Conservation (phyloP, 2,329 filamentous ascomycete species). For the Fusarium ramigenum region DNA sequence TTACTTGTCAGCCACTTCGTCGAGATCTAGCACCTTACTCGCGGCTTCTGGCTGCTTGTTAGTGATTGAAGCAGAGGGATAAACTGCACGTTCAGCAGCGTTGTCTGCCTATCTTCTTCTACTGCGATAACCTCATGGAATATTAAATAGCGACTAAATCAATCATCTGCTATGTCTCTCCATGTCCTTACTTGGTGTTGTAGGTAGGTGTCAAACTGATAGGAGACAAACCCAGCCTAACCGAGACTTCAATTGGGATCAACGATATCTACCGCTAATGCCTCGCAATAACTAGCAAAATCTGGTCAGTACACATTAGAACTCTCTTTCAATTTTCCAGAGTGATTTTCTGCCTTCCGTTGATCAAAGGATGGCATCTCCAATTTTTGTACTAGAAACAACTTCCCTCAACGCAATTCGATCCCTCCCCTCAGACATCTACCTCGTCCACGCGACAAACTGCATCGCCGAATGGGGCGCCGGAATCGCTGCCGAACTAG, state of each 20-base stretch:
- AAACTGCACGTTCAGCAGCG: too few relatives aligned
- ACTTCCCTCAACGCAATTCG: conserved; percentile 26
- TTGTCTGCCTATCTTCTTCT: too few relatives aligned
- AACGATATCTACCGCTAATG: rapidly evolving
- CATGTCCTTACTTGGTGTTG: rapidly evolving
- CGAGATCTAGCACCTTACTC: not conserved
- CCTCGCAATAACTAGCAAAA: rapidly evolving
- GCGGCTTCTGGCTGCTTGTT: rapidly evolving
- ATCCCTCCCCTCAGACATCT: conserved; percentile 19
- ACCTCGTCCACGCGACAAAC: conserved; percentile 47
- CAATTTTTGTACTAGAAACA: conserved; percentile 13
- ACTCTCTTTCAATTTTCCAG: rapidly evolving
- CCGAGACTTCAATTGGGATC: not conserved
- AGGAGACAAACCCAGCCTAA: too few relatives aligned
- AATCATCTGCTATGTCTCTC: rapidly evolving
- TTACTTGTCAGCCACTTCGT: not conserved
- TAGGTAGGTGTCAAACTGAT: not conserved
- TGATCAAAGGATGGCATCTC: conserved; percentile 1
- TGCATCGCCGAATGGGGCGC: conserved; percentile 46
- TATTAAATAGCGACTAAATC: rapidly evolving
- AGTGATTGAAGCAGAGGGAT: not conserved
- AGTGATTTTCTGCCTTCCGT: not conserved
- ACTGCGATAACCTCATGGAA: rapidly evolving
- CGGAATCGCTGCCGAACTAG: conserved; percentile 44
- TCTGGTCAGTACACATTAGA: rapidly evolving